Evolutionary conservation across 1,284 basidiomycete genomes (phyloP).

Genomic region (Apiotrichum sp.): DNA sequence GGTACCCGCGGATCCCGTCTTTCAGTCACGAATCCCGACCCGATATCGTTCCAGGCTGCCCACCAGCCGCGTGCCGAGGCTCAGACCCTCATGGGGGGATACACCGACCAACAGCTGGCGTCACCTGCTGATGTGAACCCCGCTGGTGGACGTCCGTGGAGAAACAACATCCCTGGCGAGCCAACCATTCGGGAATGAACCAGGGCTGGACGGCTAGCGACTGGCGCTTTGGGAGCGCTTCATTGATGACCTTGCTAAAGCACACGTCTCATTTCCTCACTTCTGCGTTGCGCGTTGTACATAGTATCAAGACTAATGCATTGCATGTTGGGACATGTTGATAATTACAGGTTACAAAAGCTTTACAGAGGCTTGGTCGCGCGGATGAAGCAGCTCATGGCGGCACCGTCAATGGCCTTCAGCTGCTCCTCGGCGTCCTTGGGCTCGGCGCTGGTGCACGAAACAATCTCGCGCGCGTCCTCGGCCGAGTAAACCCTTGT

Average conservation of each 20-base stretch:
- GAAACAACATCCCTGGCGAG: no score
- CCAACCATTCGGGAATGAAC: no score
- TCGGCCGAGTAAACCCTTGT: slow-evolving; percentile 15
- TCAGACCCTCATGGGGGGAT: neutral
- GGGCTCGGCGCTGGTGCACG: neutral
- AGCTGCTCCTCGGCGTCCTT: slow-evolving; percentile 5
- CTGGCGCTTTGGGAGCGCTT: no score
- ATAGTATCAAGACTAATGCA: no score
- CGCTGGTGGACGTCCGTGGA: no score
- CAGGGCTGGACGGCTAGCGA: no score
- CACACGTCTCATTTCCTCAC: neutral
- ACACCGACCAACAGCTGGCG: neutral
- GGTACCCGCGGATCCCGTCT: neutral
- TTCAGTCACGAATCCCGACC: neutral
- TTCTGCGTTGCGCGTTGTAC: neutral
- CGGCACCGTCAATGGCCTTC: slow-evolving; percentile 12
- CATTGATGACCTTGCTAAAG: no score
- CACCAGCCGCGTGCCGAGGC: neutral
- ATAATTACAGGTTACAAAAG: no score
- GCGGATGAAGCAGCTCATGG: slow-evolving; percentile 13
- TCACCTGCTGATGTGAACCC: neutral
- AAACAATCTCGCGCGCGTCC: slow-evolving; percentile 14
- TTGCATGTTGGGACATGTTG: no score
- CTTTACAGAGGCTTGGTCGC: slow-evolving; percentile 4
- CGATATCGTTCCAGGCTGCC: neutral